Conservation (phyloP, 768 basidiomycete genomes). For the Tubosaeta sp. region DNA sequence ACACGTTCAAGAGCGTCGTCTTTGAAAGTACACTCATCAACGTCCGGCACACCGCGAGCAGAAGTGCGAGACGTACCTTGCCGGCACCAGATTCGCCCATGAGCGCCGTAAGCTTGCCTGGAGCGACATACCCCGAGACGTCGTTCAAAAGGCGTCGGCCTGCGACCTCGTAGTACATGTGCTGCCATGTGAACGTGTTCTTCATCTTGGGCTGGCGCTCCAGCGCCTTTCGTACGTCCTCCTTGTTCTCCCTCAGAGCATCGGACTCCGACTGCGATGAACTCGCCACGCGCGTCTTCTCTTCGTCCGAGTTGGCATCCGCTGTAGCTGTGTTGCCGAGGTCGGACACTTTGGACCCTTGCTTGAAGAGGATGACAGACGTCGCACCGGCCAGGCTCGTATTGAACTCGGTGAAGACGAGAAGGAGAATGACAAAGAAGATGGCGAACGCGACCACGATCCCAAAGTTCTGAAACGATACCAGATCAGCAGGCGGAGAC, state of each 20-base stretch:
- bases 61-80: conserved; percentile 26
- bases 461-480: conserved; percentile 52
- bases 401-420: conserved; percentile 57
- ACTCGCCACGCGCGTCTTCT: conserved; percentile 21
- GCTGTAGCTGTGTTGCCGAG: neutral
- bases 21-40: conserved; percentile 4
- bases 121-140: conserved; percentile 75
- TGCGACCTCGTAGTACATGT: conserved; percentile 62
- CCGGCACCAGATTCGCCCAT: conserved; percentile 64
- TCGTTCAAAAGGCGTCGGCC: conserved; percentile 60
- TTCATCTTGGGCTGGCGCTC: conserved; percentile 33
- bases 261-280: conserved; percentile 6
- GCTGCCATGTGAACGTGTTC: conserved; percentile 78
- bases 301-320: conserved; percentile 14
- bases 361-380: conserved; percentile 62
- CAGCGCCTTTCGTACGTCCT: conserved; percentile 29
- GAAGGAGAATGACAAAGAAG: conserved; percentile 51
- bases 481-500: neutral
- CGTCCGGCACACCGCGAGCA: too few species aligned
- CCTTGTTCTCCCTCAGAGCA: conserved; percentile 6
- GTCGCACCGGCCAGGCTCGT: conserved; percentile 33
- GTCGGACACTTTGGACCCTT: conserved; percentile 37
- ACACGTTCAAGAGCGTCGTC: conserved; percentile 50
- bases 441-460: conserved; percentile 63
- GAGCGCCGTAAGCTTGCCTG: conserved; percentile 73